Conservation (phyloP, 78 protist genomes). For the Emiliania huxleyi region DNA sequence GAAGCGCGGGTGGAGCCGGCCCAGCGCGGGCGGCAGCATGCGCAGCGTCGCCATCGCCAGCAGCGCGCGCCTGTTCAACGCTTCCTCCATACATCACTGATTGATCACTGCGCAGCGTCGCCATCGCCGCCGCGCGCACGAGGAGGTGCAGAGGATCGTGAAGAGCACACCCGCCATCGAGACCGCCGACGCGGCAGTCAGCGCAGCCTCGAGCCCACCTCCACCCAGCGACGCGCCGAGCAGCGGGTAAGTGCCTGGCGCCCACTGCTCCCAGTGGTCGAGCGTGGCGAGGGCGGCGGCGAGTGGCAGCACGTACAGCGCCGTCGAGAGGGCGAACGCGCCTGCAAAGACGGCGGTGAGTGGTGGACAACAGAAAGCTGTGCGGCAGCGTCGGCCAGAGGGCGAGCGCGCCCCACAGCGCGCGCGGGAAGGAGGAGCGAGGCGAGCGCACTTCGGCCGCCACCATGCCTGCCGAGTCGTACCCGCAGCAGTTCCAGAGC, state of each 20-base stretch:
- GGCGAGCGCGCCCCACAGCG: neutral
- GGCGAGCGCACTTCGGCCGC: conserved; percentile 2
- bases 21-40: neutral
- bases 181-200: neutral
- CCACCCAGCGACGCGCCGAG: neutral
- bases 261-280: neutral
- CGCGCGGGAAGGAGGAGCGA: neutral
- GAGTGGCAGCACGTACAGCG: neutral
- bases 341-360: no score
- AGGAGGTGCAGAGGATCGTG: neutral
- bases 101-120: no score
- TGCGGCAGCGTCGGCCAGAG: no score
- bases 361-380: no score
- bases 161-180: neutral
- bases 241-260: neutral
- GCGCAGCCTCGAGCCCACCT: neutral
- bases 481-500: conserved; percentile 31
- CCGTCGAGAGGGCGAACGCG: no score
- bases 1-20: neutral
- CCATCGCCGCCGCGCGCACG: no score
- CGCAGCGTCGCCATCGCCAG: neutral
- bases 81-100: no score
- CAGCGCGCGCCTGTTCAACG: no score
- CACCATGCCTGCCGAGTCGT: neutral
- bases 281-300: neutral